These are phyloP conservation scores for Dipodascus geniculatus DNA, from an alignment of 805 yeast species.

Conservation along the genomic window DNA sequence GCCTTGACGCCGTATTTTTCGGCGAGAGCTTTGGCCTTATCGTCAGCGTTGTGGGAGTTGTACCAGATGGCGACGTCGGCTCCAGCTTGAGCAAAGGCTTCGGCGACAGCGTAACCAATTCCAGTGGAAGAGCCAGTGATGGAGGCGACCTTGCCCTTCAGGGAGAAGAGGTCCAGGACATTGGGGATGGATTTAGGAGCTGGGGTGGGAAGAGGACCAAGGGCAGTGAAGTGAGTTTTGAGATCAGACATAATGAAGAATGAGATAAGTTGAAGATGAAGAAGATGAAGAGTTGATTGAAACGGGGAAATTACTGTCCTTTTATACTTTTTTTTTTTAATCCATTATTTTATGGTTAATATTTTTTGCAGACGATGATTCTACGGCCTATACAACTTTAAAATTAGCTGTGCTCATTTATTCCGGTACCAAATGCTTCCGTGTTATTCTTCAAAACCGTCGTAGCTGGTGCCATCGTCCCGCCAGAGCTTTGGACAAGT, in stretches of 20 bases:
- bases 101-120: conserved; percentile 72
- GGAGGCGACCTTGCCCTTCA: conserved; percentile 73
- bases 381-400: not conserved
- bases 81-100: conserved; percentile 78
- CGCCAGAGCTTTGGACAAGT: too few species aligned
- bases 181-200: conserved; percentile 40
- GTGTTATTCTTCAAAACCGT: not conserved
- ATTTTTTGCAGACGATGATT: not conserved
- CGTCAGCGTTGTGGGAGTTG: conserved; percentile 51
- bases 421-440: not conserved
- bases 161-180: conserved; percentile 59
- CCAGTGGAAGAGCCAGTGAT: conserved; percentile 83
- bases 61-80: conserved; percentile 69
- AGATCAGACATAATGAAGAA: conserved; percentile 19
- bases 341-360: conserved; percentile 7
- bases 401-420: not conserved
- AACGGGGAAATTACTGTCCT: not conserved
- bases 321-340: not conserved
- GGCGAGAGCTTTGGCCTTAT: conserved; percentile 44
- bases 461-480: too few species aligned
- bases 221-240: conserved; percentile 22
- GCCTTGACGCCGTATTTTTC: conserved; percentile 47
- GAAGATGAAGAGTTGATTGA: not conserved
- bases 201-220: conserved; percentile 37
- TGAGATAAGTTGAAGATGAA: too few species aligned